Evolutionary conservation across 495 filamentous ascomycete species (phyloP), one percentile per base, ranked within the genome.

Genomic region (Zalerion maritima): DNA sequence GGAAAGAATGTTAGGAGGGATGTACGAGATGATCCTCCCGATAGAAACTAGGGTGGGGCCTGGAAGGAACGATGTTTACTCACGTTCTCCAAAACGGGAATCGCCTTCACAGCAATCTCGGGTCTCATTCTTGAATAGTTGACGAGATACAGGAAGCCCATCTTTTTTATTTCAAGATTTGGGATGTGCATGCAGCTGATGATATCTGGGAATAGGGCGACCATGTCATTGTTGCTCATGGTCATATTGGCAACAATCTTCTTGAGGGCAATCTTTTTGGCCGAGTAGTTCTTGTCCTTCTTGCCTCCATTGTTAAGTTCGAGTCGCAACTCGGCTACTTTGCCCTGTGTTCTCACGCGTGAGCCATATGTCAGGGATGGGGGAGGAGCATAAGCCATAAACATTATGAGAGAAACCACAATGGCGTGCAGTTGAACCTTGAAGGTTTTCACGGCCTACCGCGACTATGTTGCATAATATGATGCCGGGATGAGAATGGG

Each of bases 191-290:
- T 99, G 61, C 85, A 93, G 28, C 61, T 74, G 42, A 96, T 76
- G 21, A 99, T 75, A 52, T 99, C 89, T 14, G 91, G 85, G 41
- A 99, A 99, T 35, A 99, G 58, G 14, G 80, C 83, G 29, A 94
- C 78, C 89, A 99, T 99, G 54, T 99, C 89, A 45, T 99, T 99
- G 54, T 96, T 99, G 69, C 84, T 94, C 89, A 96, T 96, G 32
- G 89, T 96, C 89, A 99, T 96, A 49, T 96, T 99, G 41, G 89
- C 89, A 46, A 99, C 89, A 41, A 99, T 96, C 67, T 94, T 94
- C 73, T 99, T 99, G 29, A 99, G 66, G 17, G 89, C 87, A 48
- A 94, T 93, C 71, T 96, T 96, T 67, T 96, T 99, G 40, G 79
- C 73, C 23, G 82, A 76, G 52, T 81, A 76, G 62, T 93, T 93